These are phyloP conservation scores for Hanseniaspora guilliermondii DNA, from an alignment of 805 yeast species.

Conservation along the genomic window DNA sequence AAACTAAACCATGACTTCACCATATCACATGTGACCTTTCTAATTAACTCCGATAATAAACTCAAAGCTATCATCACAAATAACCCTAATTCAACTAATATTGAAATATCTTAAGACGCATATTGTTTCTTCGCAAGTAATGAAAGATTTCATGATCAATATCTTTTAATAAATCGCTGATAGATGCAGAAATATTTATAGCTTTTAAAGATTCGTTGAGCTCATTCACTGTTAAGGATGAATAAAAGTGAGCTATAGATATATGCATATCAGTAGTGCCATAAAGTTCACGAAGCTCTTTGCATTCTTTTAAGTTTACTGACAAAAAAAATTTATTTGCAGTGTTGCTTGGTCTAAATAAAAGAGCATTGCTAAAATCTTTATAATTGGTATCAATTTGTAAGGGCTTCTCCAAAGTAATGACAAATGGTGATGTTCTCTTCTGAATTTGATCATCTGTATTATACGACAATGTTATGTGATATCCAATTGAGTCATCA, in stretches of 20 bases:
- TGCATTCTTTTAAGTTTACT: neutral
- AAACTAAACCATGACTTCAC: too few species aligned
- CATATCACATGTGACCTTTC: too few species aligned
- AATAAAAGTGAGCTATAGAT: neutral
- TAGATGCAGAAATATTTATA: neutral
- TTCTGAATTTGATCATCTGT: neutral
- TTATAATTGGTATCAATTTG: neutral
- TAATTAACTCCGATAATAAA: too few species aligned
- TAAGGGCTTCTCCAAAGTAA: neutral
- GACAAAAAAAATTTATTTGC: neutral
- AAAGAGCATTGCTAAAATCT: neutral
- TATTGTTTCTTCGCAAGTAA: too few species aligned
- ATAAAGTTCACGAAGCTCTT: neutral
- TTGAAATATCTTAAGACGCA: too few species aligned
- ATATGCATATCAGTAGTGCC: neutral
- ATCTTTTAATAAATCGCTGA: neutral
- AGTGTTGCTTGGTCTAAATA: neutral
- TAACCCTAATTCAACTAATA: too few species aligned
- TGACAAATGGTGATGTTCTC: neutral
- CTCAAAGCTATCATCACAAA: too few species aligned
- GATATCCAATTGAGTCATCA: neutral
- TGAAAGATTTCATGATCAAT: neutral
- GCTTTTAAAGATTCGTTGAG: neutral
- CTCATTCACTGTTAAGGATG: neutral
- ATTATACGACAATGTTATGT: neutral